phyloP scores from a whole-genome alignment of 2,329 filamentous ascomycete species.

The Colletotrichum eleusines region DNA sequence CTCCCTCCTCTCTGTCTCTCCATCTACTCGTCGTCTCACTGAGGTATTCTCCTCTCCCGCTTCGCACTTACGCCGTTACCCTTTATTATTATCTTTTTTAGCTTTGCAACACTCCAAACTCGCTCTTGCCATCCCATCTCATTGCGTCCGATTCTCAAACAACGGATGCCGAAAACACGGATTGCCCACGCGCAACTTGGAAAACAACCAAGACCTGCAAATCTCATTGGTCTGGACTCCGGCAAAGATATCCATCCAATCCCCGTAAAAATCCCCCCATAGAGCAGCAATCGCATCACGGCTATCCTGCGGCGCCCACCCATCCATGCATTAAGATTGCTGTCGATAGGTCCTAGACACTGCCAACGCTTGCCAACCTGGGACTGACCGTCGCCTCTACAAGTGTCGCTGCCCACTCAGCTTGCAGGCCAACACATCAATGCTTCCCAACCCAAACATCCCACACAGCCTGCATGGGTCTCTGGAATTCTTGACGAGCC shows the following conservation, averaged over 20 bases:
- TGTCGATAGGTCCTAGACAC: conserved; percentile 41
- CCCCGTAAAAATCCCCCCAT: conserved; percentile 35
- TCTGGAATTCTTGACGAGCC: conserved; percentile 56
- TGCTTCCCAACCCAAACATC: conserved; percentile 55
- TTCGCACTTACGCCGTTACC: conserved; percentile 23
- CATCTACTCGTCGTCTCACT: background rate
- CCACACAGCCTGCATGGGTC: conserved; percentile 56
- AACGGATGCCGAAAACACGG: conserved; percentile 10
- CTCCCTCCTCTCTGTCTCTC: background rate
- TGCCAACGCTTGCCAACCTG: conserved; percentile 41
- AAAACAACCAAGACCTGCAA: conserved; percentile 1
- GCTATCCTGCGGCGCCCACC: conserved; percentile 37
- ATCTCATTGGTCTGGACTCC: conserved; percentile 31
- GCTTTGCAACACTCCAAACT: conserved; percentile 24
- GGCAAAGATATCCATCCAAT: conserved; percentile 25
- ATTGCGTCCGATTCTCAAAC: conserved; percentile 32
- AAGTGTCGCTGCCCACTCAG: conserved; percentile 50
- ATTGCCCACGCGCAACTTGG: background rate
- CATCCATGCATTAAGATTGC: conserved; percentile 42
- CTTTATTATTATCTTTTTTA: background rate
- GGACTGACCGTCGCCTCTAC: conserved; percentile 42
- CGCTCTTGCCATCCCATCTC: conserved; percentile 41
- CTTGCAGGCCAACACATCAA: conserved; percentile 60
- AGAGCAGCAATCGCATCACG: conserved; percentile 39
- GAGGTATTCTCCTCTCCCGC: conserved; percentile 16